Evolutionary conservation across 176 grass and related monocot genomes (phyloP), one percentile per base, ranked within the genome.

Genomic region (Bonia amplexicaulis): DNA sequence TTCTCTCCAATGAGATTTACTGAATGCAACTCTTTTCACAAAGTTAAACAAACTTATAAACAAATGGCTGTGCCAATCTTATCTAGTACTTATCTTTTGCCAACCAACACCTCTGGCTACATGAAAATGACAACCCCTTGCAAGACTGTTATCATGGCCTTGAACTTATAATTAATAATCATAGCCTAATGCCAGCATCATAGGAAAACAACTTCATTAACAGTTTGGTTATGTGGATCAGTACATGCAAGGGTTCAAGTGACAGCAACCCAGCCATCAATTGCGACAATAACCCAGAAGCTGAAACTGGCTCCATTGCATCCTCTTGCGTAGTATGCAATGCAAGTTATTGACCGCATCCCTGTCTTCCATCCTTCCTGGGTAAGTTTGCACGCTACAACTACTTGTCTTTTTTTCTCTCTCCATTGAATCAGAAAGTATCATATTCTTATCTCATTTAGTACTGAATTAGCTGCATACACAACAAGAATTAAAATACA

Each of bases 231-330:
- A 61, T 54, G 73, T 78, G 65, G 49, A 20, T 55, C 72, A 55
- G 72, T 75, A 55, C 72, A 54, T 55, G 72, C 7, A 29, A 75
- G 72, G 29, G 26, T 49, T 75, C 29, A 54, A 75, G 29, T 37
- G 72, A 37, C 72, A 75, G 72, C 17, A 55, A 55, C 29, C 49
- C 72, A 78, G 40, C 54, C 66, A 88, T 83, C 80, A 78, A 55
- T 19, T 83, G 51, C 83, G 86, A 83, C 73, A 71, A 35, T 44
- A 83, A 88, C 80, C 8, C 23, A 20, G 46, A 88, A 88, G 17
- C 80, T 71, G 86, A 84, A 55, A 78, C 54, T 71, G 55, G 3
- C 35, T 78, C 72, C 79, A 77, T 55, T 82, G 52, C 71, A 35
- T 48, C 35, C 48, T 44, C 73, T 83, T 83, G 65, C 80, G 71